Evolutionary conservation across 75 land plant species (phyloP), one percentile per base, ranked within the genome.

Genomic region (Pinus albicaulis): DNA sequence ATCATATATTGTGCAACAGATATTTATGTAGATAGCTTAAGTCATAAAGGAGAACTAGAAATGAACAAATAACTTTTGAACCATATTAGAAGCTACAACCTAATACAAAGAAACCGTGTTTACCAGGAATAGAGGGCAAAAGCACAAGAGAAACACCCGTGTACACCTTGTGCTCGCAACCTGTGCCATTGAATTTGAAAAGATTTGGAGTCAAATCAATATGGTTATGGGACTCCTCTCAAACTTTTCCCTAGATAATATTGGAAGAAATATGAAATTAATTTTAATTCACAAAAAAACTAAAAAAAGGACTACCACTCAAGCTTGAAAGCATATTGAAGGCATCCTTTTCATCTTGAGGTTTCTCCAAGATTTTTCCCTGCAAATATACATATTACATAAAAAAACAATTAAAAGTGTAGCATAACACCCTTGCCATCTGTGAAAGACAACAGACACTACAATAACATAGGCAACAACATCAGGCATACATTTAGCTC

Each of bases 61-160:
- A 48, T 48, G 53, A 1, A 48, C 10, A 11, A 48, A 10, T 48
- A 48, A 48, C 53, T 48, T 48, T 48, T 48, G 11, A 48, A 48
- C 53, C 11, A 48, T 44, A 7, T 7, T 8, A 44, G 10, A 8
- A 48, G 53, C 53, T 48, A 10, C 53, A 10, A 48, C 53, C 10
- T 48, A 48, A 11, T 11, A 48, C 53, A 48, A 48, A 48, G 53
- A 48, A 48, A 48, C 53, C 61, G 36, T 28, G 11, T 44, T 82
- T 74, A 82, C 83, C 81, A 28, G 74, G 56, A 63, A 53, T 57
- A 15, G 38, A 36, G 72, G 74, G 74, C 22, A 55, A 86, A 23
- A 86, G 76, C 44, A 86, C 76, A 26, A 86, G 79, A n/a, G 86
- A 76, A 44, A 86, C 88, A 70, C 88, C 88, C 44, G 88, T 84